phyloP scores from a whole-genome alignment of 208 protist species.

The Trypanosoma melophagium region DNA sequence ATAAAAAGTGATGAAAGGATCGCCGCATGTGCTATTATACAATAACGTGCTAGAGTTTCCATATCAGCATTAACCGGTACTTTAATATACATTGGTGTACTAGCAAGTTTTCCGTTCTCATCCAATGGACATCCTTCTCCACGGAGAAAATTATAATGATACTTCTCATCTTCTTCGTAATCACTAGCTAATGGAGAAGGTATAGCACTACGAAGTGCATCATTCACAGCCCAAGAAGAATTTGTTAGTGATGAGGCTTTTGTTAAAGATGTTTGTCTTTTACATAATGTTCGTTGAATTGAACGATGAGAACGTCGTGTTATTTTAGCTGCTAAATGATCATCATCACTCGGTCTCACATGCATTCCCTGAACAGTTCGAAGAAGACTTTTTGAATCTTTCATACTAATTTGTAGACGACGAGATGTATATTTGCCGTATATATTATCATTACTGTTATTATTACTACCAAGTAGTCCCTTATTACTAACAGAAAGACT shows the following conservation, averaged over 20 bases:
- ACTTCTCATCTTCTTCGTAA: constrained; percentile 50
- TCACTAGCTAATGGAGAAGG: constrained; percentile 42
- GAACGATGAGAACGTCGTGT: constrained; percentile 4
- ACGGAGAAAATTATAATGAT: constrained; percentile 62
- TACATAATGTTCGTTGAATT: background rate
- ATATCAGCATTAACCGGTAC: constrained; percentile 7
- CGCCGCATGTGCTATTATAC: constrained; percentile 68
- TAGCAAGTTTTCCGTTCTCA: constrained; percentile 34
- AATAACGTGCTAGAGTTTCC: constrained; percentile 32
- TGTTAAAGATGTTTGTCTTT: background rate
- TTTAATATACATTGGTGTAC: constrained; percentile 54
- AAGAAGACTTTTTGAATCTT: constrained; percentile 22
- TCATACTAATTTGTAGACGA: background rate
- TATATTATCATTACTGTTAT: background rate
- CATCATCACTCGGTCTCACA: constrained; percentile 55
- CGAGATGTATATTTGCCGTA: background rate
- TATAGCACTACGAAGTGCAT: constrained; percentile 29
- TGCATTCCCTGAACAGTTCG: constrained; percentile 46
- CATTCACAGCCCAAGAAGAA: constrained; percentile 16
- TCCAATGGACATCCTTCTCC: constrained; percentile 73
- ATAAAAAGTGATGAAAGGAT: constrained; percentile 69
- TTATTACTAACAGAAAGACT: constrained; percentile 25
- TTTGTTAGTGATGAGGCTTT: background rate
- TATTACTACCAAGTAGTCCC: background rate
- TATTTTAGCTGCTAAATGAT: constrained; percentile 26